These are phyloP conservation scores for Boechera divaricarpa DNA, from an alignment of 345 rosid genomes.

Conservation along the genomic window DNA sequence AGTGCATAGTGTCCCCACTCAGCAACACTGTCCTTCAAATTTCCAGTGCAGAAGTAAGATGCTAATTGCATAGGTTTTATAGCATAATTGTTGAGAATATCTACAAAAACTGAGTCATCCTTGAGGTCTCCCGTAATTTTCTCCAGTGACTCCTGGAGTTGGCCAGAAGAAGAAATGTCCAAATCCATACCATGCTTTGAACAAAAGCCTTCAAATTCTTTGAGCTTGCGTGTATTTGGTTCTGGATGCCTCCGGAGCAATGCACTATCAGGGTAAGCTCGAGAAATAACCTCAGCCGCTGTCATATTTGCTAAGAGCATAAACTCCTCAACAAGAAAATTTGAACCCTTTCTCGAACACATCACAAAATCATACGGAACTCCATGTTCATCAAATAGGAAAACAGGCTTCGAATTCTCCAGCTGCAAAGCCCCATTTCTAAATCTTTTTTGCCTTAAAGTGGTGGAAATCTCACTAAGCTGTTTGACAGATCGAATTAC, in stretches of 20 bases:
- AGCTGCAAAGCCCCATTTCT: conserved; percentile 76
- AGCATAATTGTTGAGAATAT: conserved; percentile 73
- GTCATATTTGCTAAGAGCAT: conserved; percentile 93
- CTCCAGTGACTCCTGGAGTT: conserved; percentile 64
- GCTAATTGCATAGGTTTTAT: conserved; percentile 85
- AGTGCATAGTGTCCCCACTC: conserved; percentile 90
- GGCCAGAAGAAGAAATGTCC: conserved; percentile 78
- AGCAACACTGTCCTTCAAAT: conserved; percentile 53
- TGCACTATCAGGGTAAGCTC: conserved; percentile 81
- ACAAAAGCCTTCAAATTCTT: conserved; percentile 84
- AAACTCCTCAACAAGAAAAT: conserved; percentile 85
- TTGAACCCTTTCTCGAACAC: conserved; percentile 55
- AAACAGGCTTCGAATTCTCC: conserved; percentile 62
- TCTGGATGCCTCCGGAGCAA: conserved; percentile 87
- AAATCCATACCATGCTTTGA: conserved; percentile 69
- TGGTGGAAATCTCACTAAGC: conserved; percentile 67
- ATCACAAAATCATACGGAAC: conserved; percentile 65
- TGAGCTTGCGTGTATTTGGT: conserved; percentile 83
- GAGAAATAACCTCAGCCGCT: conserved; percentile 83
- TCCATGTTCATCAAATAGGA: conserved; percentile 73
- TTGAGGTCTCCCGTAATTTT: conserved; percentile 62
- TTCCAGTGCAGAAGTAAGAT: conserved; percentile 79
- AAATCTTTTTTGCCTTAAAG: conserved; percentile 65
- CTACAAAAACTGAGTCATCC: conserved; percentile 68
- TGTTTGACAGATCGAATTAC: conserved; percentile 58